These are phyloP conservation scores for Termitomyces sp. DNA, from an alignment of 768 basidiomycete species.

Conservation along the genomic window DNA sequence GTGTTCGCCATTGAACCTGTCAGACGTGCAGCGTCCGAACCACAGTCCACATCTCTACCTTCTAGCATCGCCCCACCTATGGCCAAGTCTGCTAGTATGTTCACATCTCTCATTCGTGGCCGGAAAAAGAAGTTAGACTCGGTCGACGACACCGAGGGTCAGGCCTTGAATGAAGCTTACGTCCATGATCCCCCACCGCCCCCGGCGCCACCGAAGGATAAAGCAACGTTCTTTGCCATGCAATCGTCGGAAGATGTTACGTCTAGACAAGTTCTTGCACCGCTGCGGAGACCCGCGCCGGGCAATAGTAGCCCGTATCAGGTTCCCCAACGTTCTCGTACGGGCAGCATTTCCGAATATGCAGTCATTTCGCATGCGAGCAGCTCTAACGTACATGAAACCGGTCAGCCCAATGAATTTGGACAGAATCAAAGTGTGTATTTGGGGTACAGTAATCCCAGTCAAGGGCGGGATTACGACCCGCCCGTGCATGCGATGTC, in stretches of 20 bases:
- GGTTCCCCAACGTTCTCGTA: slow-evolving; percentile 23
- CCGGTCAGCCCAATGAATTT: slow-evolving; percentile 15
- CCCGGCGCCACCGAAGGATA: slow-evolving; percentile 49
- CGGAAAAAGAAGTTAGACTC: slow-evolving; percentile 32
- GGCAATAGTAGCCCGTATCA: slow-evolving; percentile 1
- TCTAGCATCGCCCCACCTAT: slow-evolving; percentile 20
- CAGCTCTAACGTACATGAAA: slow-evolving; percentile 29
- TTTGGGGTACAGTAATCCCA: slow-evolving; percentile 3
- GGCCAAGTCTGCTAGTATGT: slow-evolving; percentile 28
- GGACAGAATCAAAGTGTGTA: slow-evolving; percentile 14
- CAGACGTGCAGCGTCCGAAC: slow-evolving; percentile 32
- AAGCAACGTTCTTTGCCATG: slow-evolving; percentile 17
- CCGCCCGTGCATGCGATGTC: slow-evolving; percentile 9
- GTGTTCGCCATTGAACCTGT: slow-evolving; percentile 22
- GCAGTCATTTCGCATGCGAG: slow-evolving; percentile 34
- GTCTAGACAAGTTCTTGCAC: slow-evolving; percentile 18
- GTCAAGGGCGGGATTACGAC: slow-evolving; percentile 4
- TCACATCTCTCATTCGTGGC: slow-evolving; percentile 36
- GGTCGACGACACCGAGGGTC: slow-evolving; percentile 20
- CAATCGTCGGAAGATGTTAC: slow-evolving; percentile 11
- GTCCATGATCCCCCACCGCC: slow-evolving; percentile 36
- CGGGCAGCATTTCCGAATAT: slow-evolving; percentile 38
- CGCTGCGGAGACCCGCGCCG: slow-evolving; percentile 11
- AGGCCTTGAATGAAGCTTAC: slow-evolving; percentile 18
- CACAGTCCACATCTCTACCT: slow-evolving; percentile 20